Conservation (phyloP, 495 filamentous ascomycete species). For the Neurospora sp. region DNA sequence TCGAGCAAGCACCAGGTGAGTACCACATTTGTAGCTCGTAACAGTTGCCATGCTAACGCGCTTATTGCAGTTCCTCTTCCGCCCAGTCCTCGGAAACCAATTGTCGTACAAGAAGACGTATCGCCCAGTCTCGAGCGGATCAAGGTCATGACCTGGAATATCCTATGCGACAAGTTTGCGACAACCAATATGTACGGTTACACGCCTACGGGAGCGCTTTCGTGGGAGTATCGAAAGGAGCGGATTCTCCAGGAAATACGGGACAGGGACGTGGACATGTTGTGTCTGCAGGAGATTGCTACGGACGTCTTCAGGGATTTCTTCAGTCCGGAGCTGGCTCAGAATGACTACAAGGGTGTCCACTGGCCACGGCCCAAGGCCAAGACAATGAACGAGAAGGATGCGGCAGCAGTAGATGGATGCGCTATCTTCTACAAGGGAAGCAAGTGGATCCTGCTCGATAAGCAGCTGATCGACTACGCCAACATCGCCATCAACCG, state of each 20-base stretch:
- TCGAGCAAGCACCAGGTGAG: constrained; percentile 74
- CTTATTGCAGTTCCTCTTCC: constrained; percentile 51
- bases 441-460: constrained; percentile 81
- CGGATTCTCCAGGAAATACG: constrained; percentile 71
- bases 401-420: constrained; percentile 79
- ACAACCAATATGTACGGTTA: constrained; percentile 81
- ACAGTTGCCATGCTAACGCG: not conserved
- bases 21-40: constrained; percentile 5
- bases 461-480: constrained; percentile 89
- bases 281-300: constrained; percentile 90
- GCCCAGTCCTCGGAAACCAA: constrained; percentile 39
- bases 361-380: constrained; percentile 81
- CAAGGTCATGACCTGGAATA: constrained; percentile 85
- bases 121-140: constrained; percentile 43
- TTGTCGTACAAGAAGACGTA: constrained; percentile 42
- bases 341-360: constrained; percentile 82
- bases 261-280: constrained; percentile 72
- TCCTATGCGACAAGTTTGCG: constrained; percentile 83
- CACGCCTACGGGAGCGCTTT: constrained; percentile 62
- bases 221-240: constrained; percentile 77
- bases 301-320: constrained; percentile 81
- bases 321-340: constrained; percentile 71
- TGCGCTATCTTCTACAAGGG: constrained; percentile 95
- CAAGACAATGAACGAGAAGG: constrained; percentile 81
- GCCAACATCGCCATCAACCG: constrained; percentile 83